Conservation (phyloP, 306 rosid genomes). For the apple (Malus domestica) region DNA sequence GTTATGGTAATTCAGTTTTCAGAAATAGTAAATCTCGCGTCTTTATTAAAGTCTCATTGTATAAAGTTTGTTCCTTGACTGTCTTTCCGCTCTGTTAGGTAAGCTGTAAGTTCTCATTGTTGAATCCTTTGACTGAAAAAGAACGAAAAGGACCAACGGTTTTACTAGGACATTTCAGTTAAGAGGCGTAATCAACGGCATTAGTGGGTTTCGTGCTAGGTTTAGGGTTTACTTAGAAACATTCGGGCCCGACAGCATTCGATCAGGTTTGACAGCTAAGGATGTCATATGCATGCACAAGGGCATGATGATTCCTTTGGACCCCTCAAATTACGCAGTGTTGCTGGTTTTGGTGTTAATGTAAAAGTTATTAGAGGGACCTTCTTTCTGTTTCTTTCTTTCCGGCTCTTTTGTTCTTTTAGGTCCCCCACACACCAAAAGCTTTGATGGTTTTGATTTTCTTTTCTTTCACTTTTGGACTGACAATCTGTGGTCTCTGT, state of each 20-base stretch:
- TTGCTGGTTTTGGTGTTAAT: background rate
- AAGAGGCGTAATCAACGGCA: background rate
- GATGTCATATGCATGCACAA: background rate
- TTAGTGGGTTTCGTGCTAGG: background rate
- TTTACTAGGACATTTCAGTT: background rate
- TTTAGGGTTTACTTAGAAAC: conserved; percentile 14
- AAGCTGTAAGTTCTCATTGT: background rate
- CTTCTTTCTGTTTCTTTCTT: conserved; percentile 9
- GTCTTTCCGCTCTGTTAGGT: background rate
- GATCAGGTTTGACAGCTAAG: conserved; percentile 11
- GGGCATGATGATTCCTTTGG: conserved; percentile 6
- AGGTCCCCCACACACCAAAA: background rate
- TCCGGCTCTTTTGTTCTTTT: background rate
- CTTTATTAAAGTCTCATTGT: background rate
- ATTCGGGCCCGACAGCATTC: conserved; percentile 18
- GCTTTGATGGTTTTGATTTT: background rate
- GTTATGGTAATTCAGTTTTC: background rate
- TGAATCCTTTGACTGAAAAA: background rate
- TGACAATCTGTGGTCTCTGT: background rate
- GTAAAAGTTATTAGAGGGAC: background rate
- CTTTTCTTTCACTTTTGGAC: background rate
- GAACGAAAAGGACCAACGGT: background rate
- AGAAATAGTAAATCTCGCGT: background rate
- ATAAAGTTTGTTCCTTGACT: background rate
- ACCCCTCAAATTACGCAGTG: background rate